Percentiles rank a stretch among this genome's conserved stretches.
These are phyloP conservation scores for Omphalotus guepiniiformis DNA, from an alignment of 768 basidiomycete species.

Conservation along the genomic window DNA sequence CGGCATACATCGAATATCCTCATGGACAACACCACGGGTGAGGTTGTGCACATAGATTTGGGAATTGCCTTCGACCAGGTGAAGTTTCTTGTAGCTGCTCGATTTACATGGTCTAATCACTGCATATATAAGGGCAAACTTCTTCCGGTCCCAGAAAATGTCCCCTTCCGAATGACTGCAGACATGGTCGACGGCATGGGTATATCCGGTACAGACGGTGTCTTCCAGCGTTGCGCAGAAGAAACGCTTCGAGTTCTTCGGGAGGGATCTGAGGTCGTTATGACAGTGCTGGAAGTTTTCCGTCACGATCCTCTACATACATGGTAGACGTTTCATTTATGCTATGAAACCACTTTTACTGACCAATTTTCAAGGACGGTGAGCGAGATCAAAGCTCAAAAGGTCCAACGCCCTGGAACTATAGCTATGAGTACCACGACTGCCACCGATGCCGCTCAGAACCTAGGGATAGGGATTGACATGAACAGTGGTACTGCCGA, in stretches of 20 bases:
- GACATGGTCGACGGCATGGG: conserved; percentile 97
- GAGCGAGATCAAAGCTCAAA: conserved; percentile 63
- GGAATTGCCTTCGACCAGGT: conserved; percentile 97
- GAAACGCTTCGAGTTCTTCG: conserved; percentile 91
- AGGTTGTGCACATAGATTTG: conserved; percentile 93
- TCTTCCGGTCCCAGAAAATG: conserved; percentile 75
- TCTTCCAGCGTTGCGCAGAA: conserved; percentile 93
- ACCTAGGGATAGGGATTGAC: conserved; percentile 53
- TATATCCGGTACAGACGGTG: conserved; percentile 82
- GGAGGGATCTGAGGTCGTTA: conserved; percentile 78
- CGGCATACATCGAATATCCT: conserved; percentile 91
- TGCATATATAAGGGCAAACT: conserved; percentile 76
- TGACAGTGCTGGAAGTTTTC: conserved; percentile 96
- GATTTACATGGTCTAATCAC: conserved; percentile 5
- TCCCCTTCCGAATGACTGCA: conserved; percentile 92
- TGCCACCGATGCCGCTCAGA: conserved; percentile 20
- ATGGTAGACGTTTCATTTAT: conserved; percentile 51
- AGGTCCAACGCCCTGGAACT: conserved; percentile 34
- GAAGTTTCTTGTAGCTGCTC: conserved; percentile 13
- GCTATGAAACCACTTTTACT: background rate
- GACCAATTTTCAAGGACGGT: conserved; percentile 53
- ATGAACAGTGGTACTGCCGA: conserved; percentile 65
- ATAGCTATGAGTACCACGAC: conserved; percentile 17
- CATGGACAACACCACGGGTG: conserved; percentile 76
- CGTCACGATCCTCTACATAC: conserved; percentile 93